These are phyloP conservation scores for Verticillium nubilum DNA, from an alignment of 2,329 filamentous ascomycete genomes.

Conservation along the genomic window DNA sequence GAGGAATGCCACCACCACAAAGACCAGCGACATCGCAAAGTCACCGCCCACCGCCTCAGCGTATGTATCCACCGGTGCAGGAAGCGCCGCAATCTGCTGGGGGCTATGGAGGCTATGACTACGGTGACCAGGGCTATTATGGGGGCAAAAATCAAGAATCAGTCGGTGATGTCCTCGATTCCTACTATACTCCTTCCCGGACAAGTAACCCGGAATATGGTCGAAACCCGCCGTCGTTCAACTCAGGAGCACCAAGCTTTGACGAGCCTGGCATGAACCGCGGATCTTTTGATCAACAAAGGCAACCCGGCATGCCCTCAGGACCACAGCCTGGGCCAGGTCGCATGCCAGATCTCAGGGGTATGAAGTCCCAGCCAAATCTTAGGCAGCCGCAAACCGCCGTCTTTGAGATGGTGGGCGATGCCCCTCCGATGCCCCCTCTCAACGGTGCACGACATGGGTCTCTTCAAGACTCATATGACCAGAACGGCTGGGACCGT, in stretches of 20 bases:
- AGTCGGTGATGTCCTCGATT: slow-evolving; percentile 17
- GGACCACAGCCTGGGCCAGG: slow-evolving; percentile 44
- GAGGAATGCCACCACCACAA: slow-evolving; percentile 32
- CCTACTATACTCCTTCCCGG: slow-evolving; percentile 16
- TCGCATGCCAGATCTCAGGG: slow-evolving; percentile 47
- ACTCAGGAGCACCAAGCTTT: not conserved
- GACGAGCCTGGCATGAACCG: slow-evolving; percentile 14
- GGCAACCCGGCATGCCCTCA: slow-evolving; percentile 29
- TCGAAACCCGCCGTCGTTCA: not conserved
- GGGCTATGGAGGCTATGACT: slow-evolving; percentile 34
- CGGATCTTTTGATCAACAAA: slow-evolving; percentile 43
- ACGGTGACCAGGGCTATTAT: slow-evolving; percentile 17
- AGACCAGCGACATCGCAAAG: slow-evolving; percentile 52
- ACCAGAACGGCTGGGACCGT: slow-evolving; percentile 11
- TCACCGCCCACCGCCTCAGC: slow-evolving; percentile 46
- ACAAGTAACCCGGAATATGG: slow-evolving; percentile 19
- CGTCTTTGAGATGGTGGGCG: slow-evolving; percentile 67
- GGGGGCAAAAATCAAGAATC: slow-evolving; percentile 1
- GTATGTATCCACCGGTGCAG: slow-evolving; percentile 42
- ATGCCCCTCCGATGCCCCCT: slow-evolving; percentile 51
- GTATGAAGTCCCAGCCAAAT: slow-evolving; percentile 64
- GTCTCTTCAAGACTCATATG: slow-evolving; percentile 12
- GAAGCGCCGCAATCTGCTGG: slow-evolving; percentile 24
- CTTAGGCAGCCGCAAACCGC: slow-evolving; percentile 59
- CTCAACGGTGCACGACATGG: slow-evolving; percentile 20